Base-by-base conservation (phyloP, 176 grass and related monocot species). In the Hsuehochloa calcarea region DNA sequence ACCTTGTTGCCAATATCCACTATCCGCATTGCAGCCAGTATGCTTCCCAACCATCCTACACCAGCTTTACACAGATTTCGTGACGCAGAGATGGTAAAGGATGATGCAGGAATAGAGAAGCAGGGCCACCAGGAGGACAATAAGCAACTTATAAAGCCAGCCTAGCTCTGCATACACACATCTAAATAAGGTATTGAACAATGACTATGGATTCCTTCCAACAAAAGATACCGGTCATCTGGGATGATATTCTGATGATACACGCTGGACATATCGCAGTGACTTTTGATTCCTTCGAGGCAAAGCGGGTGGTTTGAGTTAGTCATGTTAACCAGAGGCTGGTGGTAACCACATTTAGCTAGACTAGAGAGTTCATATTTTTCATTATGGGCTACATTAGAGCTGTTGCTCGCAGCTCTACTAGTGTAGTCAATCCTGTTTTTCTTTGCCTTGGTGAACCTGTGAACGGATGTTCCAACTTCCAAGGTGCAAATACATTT, bases 31-130 rank as follows among this genome's bases (percentile, higher is more conserved):
- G 72, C 35, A 56, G 26, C 40, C 38, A 56, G 65, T 17, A 47
- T 49, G 25, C 88, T 86, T 58, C 88, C 88, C 11, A 86, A 78
- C 37, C 16, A 23, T 34, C 83, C 79, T 38, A 86, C 6, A 66
- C 44, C 2, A 1, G 29, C 6, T 26, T 22, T 90, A 7, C 54
- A n/a, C 5, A 86, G 84, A 71, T 90, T 86, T 71, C 54, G 58
- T 70, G 70, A 65, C 4, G 6, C 17, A 34, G 72, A 86, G 56
- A 65, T 86, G 72, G 25, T 82, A 22, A 26, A 38, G 4, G 60
- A 75, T 80, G 70, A 74, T 22, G 27, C 26, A 65, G 12, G 37
- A 51, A 25, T 6, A 44, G 38, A 79, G 7, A 35, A 37, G 52
- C 23, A 47, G 16, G 8, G 12, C 5, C 62, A n/a, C 0, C 2